phyloP scores from a whole-genome alignment of 192 early-diverging fungal species.

The Coemansia sp. region DNA sequence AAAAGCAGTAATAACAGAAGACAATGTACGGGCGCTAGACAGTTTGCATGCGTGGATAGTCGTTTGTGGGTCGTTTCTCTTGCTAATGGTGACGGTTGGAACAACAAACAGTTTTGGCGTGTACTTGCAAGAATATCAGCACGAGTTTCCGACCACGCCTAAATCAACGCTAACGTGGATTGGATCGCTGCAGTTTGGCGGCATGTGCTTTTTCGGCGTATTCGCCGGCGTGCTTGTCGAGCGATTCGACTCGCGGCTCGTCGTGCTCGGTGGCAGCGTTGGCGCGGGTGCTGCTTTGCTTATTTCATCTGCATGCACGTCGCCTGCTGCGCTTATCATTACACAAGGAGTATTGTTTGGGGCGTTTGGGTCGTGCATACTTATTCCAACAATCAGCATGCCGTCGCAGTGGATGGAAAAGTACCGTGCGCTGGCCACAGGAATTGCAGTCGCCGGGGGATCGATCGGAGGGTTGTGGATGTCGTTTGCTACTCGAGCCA shows the following conservation, averaged over 20 bases:
- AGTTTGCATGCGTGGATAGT: conserved; percentile 30
- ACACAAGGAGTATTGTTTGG: conserved; percentile 78
- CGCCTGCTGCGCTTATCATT: conserved; percentile 62
- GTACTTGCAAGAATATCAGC: conserved; percentile 29
- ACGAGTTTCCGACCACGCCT: conserved; percentile 24
- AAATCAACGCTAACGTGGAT: conserved; percentile 43
- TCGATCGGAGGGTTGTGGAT: conserved; percentile 71
- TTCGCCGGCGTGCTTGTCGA: conserved; percentile 33
- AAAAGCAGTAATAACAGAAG: no score
- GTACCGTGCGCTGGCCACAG: conserved; percentile 68
- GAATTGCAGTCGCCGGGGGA: conserved; percentile 67
- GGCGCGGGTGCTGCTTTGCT: conserved; percentile 20
- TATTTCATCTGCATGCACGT: conserved; percentile 24
- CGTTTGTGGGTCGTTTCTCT: conserved; percentile 23
- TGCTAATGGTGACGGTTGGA: conserved; percentile 38
- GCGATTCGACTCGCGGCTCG: conserved; percentile 14
- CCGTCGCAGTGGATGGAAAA: conserved; percentile 71
- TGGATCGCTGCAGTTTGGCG: conserved; percentile 37
- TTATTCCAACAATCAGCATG: conserved; percentile 64
- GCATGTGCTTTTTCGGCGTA: conserved; percentile 33
- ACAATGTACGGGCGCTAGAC: neutral
- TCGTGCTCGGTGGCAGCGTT: conserved; percentile 14
- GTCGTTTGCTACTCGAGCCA: conserved; percentile 56
- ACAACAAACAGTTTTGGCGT: conserved; percentile 30
- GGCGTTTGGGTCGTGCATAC: conserved; percentile 59